Evolutionary conservation across 2,329 filamentous ascomycete genomes (phyloP).

Genomic region (Beauveria brongniartii): DNA sequence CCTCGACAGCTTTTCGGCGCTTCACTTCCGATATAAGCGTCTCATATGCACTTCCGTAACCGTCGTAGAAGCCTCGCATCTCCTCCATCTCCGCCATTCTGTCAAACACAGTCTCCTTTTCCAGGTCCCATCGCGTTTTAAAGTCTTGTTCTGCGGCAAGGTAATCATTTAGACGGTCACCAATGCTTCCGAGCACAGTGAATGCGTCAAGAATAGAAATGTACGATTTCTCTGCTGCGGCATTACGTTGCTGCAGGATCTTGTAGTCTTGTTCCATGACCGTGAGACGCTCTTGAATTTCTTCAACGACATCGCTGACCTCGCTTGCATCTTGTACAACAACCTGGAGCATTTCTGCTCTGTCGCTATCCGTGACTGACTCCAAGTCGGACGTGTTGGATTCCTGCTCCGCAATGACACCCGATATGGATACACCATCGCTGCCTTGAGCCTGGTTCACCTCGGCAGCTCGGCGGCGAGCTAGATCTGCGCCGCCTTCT

Average conservation of each 20-base stretch:
- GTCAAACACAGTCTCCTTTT: constrained; percentile 58
- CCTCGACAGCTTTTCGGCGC: constrained; percentile 63
- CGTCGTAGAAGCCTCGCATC: constrained; percentile 76
- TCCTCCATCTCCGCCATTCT: constrained; percentile 70
- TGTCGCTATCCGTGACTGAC: constrained; percentile 66
- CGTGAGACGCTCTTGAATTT: constrained; percentile 66
- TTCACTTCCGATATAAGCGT: constrained; percentile 77
- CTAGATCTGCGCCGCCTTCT: constrained; percentile 66
- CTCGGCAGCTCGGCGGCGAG: constrained; percentile 60
- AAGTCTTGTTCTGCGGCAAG: constrained; percentile 58
- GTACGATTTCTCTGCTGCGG: constrained; percentile 41
- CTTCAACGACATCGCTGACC: constrained; percentile 57
- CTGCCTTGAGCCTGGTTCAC: constrained; percentile 39
- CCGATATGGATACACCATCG: constrained; percentile 54
- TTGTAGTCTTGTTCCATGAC: constrained; percentile 69
- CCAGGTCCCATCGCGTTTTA: constrained; percentile 61
- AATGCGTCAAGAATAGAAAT: constrained; percentile 55
- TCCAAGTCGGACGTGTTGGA: constrained; percentile 47
- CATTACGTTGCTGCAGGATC: constrained; percentile 55
- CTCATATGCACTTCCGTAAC: constrained; percentile 78
- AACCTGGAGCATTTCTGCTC: constrained; percentile 74
- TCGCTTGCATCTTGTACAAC: constrained; percentile 63
- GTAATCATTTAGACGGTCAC: constrained; percentile 55
- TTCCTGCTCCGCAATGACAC: constrained; percentile 54
- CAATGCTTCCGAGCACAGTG: constrained; percentile 58